phyloP scores from a whole-genome alignment of 345 rosid species.

The Pseudoturritis turrita region DNA sequence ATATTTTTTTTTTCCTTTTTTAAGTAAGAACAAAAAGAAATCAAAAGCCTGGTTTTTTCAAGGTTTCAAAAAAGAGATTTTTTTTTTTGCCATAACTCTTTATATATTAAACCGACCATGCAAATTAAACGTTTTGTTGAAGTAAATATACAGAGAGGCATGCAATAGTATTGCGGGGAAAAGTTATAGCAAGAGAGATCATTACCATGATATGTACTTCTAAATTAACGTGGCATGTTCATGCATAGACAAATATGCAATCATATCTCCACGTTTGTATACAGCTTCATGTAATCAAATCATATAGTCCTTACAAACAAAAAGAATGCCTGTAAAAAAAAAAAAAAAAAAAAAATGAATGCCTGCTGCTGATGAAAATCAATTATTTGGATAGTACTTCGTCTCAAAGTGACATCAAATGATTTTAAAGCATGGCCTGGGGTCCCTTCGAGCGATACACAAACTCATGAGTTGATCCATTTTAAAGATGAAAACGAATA shows the following conservation, averaged over 20 bases:
- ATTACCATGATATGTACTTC: constrained; percentile 18
- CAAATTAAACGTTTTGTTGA: background rate
- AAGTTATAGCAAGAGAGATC: constrained; percentile 22
- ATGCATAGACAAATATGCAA: constrained; percentile 25
- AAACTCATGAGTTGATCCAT: constrained; percentile 8
- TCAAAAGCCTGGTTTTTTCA: background rate
- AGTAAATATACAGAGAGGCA: constrained; percentile 25
- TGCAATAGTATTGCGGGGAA: constrained; percentile 25
- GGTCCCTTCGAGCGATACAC: constrained; percentile 11
- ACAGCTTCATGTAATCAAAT: constrained; percentile 4
- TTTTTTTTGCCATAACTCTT: background rate
- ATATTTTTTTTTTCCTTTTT: too few species aligned
- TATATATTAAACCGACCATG: background rate
- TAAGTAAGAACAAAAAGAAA: background rate
- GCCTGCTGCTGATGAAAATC: constrained; percentile 12
- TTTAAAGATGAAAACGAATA: background rate
- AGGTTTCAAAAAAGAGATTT: background rate
- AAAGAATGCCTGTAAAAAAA: constrained; percentile 18
- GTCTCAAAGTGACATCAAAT: constrained; percentile 10
- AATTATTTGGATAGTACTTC: constrained; percentile 27
- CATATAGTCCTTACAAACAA: constrained; percentile 14
- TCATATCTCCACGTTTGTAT: constrained; percentile 33
- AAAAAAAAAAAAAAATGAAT: constrained; percentile 21
- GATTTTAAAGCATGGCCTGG: constrained; percentile 14
- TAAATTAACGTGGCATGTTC: constrained; percentile 29